Percentiles rank a stretch among this genome's conserved stretches.
phyloP scores from a whole-genome alignment of 805 yeast species.

The Saccharomycopsis fibuligera region DNA sequence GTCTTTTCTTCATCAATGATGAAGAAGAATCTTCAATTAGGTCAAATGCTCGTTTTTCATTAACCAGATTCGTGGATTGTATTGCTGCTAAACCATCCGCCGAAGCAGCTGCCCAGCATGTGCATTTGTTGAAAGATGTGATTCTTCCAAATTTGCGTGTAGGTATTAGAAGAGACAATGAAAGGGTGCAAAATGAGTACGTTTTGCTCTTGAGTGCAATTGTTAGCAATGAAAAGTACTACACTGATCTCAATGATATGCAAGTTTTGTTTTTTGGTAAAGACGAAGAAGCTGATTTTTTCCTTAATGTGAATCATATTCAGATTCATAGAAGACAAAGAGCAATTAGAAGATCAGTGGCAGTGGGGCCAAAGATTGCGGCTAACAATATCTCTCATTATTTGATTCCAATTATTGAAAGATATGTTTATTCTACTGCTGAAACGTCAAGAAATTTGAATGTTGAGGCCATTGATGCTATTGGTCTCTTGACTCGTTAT shows the following conservation, averaged over 20 bases:
- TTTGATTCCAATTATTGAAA: conserved; percentile 79
- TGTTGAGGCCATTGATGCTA: conserved; percentile 58
- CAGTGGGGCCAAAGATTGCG: conserved; percentile 39
- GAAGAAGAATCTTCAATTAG: conserved; percentile 78
- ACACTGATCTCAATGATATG: conserved; percentile 57
- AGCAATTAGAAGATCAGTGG: conserved; percentile 64
- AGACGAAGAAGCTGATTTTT: conserved; percentile 81
- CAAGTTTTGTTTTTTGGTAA: conserved; percentile 51
- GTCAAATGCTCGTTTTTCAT: conserved; percentile 60
- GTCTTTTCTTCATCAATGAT: conserved; percentile 67
- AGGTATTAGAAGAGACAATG: conserved; percentile 54
- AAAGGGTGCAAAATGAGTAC: conserved; percentile 59
- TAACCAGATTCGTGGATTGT: conserved; percentile 62
- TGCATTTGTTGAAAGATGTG: conserved; percentile 41
- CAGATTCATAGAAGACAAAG: conserved; percentile 82
- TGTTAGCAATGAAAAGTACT: conserved; percentile 41
- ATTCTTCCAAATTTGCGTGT: conserved; percentile 59
- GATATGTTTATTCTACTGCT: conserved; percentile 54
- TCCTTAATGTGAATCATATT: conserved; percentile 69
- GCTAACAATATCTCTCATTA: conserved; percentile 67
- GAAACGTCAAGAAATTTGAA: conserved; percentile 57
- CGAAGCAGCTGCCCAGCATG: conserved; percentile 27
- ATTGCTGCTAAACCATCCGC: conserved; percentile 30
- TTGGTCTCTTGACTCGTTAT: conserved; percentile 49
- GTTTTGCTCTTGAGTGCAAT: conserved; percentile 59